Percentiles rank a stretch among this genome's conserved stretches.
These are phyloP conservation scores for Boeremia exigua DNA, from an alignment of 2,329 filamentous ascomycete species.

Conservation along the genomic window DNA sequence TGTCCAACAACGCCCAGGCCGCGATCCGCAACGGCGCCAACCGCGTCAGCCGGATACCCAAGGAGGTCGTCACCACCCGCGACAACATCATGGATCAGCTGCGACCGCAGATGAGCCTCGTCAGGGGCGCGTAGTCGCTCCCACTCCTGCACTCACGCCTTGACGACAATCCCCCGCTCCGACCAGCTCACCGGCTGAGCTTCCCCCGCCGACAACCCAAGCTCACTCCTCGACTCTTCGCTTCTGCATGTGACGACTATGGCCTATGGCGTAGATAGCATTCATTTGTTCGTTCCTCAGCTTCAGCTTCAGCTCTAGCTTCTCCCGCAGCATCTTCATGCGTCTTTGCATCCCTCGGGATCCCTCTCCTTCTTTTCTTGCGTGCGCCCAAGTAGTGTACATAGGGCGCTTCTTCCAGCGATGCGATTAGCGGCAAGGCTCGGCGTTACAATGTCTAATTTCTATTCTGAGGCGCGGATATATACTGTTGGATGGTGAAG, in stretches of 20 bases:
- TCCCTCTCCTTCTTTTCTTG: background rate
- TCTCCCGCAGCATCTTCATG: background rate
- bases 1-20: constrained; percentile 72
- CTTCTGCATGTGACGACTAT: constrained; percentile 19
- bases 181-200: constrained; percentile 44
- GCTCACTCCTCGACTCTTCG: constrained; percentile 25
- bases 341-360: background rate
- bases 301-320: background rate
- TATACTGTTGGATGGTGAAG: background rate
- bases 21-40: constrained; percentile 82
- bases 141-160: constrained; percentile 19
- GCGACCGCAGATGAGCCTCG: constrained; percentile 63
- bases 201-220: constrained; percentile 26
- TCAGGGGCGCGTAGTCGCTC: constrained; percentile 32
- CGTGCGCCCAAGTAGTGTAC: constrained; percentile 18
- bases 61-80: constrained; percentile 78
- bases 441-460: constrained; percentile 19
- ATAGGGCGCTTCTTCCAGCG: constrained; percentile 14
- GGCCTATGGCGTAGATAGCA: constrained; percentile 3
- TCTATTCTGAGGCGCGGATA: constrained; percentile 2
- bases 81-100: constrained; percentile 68
- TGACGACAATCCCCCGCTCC: constrained; percentile 29
- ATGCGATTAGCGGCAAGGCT: constrained; percentile 16
- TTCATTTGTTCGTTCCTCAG: background rate
- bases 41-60: constrained; percentile 82